Base-by-base conservation (phyloP, 1,284 basidiomycete species). In the Marasmius fiardii region DNA sequence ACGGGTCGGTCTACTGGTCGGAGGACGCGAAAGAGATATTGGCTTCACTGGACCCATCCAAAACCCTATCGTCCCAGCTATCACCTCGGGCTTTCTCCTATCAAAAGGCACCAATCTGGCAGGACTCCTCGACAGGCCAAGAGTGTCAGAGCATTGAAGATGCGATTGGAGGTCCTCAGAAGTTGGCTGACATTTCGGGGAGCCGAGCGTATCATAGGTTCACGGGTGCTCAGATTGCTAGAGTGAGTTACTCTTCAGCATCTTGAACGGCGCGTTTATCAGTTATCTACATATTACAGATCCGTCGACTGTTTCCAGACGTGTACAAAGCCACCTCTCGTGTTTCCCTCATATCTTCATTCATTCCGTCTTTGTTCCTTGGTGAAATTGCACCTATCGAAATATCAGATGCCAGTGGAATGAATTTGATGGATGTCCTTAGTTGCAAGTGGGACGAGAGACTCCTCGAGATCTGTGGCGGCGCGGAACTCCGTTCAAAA, bases 1-100 rank as follows among this genome's bases (percentile, higher is more conserved):
- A 96, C 67, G 92, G 93, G 10, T 92, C 90, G 1, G 91, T 95
- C 8, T 95, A 90, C 68, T 95, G 92, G 88, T 89, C 90, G 0
- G 64, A 71, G 10, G 71, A 75, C 2, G 88, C 88, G 0, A 75
- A 80, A 45, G 53, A 59, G 0, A 66, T 83, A 5, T 78, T 95
- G 7, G 70, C 76, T 1, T 72, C 71, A 1, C 75, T 94, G 43
- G 76, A 88, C 63, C 61, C 85, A 1, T 61, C 65, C 1, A 69
- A 78, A 53, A 66, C 80, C 0, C 75, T 95, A 3, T 70, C 74
- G 10, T 76, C 73, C 8, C 86, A 88, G 63, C 70, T 89, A 43
- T 71, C 72, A 16, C 82, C 83, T 0, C 63, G 64, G 6, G 89
- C 90, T 0, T 94, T 95, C 69, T 88, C 91, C 3, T 72, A 86